These are phyloP conservation scores for Boletus subcaerulescens DNA, from an alignment of 768 basidiomycete genomes.

Conservation along the genomic window DNA sequence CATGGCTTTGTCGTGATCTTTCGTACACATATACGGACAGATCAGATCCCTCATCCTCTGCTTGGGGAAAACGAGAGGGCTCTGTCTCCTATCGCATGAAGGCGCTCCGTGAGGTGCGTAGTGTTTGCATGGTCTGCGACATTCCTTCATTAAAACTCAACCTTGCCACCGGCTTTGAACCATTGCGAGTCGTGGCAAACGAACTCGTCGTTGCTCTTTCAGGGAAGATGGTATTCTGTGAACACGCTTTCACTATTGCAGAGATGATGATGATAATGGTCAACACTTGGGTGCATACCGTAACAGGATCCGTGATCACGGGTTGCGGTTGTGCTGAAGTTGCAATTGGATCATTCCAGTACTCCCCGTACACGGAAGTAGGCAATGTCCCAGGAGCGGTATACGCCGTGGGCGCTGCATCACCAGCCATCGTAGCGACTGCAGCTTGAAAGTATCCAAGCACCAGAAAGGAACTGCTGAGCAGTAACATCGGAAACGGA, in stretches of 20 bases:
- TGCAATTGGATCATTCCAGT: conserved; percentile 49
- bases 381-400: conserved; percentile 61
- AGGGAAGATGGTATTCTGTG: conserved; percentile 54
- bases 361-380: conserved; percentile 49
- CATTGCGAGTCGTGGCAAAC: no score
- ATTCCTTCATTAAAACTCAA: no score
- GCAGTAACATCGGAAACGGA: no score
- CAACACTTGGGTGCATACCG: conserved; percentile 36
- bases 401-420: conserved; percentile 35
- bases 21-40: conserved; percentile 9
- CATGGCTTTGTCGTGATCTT: conserved; percentile 21
- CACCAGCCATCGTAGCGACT: neutral
- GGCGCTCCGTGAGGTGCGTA: no score
- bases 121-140: no score
- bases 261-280: neutral
- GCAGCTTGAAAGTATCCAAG: neutral
- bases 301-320: conserved; percentile 64
- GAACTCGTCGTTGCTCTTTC: conserved; percentile 10
- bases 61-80: conserved; percentile 37
- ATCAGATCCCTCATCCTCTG: conserved; percentile 17
- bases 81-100: conserved; percentile 45
- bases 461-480: no score
- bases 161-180: no score
- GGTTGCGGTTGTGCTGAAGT: conserved; percentile 69
- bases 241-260: neutral